Evolutionary conservation across 2,329 filamentous ascomycete genomes (phyloP).

Genomic region (Stagonosporopsis cucurbitacearum): DNA sequence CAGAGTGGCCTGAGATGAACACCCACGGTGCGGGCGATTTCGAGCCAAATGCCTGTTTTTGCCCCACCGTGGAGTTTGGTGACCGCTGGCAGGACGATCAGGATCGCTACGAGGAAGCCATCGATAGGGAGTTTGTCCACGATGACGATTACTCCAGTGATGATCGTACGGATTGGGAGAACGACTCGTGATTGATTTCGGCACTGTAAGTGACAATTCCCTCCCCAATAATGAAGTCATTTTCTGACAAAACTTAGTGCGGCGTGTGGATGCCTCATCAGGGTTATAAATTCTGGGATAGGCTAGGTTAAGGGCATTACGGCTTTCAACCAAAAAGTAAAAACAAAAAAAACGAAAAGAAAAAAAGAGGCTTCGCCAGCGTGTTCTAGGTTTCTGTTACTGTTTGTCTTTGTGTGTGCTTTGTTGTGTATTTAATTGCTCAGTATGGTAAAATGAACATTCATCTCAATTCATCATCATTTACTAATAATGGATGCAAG

Average conservation of each 20-base stretch:
- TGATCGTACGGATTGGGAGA: background rate
- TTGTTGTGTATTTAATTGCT: too few relatives aligned
- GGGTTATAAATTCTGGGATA: too few relatives aligned
- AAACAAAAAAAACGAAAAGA: too few relatives aligned
- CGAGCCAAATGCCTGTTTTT: background rate
- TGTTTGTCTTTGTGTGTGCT: too few relatives aligned
- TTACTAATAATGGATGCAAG: too few relatives aligned
- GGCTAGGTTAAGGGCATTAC: too few relatives aligned
- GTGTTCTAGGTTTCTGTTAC: too few relatives aligned
- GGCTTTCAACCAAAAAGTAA: too few relatives aligned
- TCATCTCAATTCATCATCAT: too few relatives aligned
- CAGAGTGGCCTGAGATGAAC: background rate
- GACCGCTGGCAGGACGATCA: background rate
- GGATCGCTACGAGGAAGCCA: background rate
- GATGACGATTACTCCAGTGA: background rate
- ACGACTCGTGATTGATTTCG: background rate
- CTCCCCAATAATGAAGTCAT: background rate
- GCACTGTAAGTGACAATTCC: background rate
- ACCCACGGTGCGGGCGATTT: background rate
- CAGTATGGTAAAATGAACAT: too few relatives aligned
- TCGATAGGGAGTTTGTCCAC: background rate
- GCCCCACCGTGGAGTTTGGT: background rate
- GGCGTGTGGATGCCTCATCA: too few relatives aligned
- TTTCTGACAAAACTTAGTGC: background rate
- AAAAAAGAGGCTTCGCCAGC: too few relatives aligned